Evolutionary conservation across 257 asterid species (phyloP).

Genomic region (Leptodermis oblonga): DNA sequence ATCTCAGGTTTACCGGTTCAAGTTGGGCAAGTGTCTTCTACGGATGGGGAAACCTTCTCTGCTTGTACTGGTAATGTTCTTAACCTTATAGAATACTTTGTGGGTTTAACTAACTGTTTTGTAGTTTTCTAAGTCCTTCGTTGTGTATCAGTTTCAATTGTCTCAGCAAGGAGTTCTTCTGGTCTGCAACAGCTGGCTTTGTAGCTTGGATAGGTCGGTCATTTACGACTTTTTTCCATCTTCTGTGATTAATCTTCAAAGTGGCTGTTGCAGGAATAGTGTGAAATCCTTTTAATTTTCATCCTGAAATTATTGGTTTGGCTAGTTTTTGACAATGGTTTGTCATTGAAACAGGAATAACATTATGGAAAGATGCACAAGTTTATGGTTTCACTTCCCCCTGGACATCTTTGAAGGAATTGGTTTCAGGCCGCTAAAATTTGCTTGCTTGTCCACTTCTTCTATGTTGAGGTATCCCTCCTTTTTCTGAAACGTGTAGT

Average conservation of each 20-base stretch:
- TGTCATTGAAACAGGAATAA: slow-evolving; percentile 38
- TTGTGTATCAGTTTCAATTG: slow-evolving; percentile 49
- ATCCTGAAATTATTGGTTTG: background rate
- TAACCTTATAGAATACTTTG: background rate
- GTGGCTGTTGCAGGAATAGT: background rate
- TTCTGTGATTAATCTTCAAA: background rate
- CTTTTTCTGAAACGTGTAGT: background rate
- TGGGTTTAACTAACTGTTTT: background rate
- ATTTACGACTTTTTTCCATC: slow-evolving; percentile 9
- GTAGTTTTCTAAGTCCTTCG: background rate
- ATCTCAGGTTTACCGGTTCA: slow-evolving; percentile 88
- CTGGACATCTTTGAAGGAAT: slow-evolving; percentile 63
- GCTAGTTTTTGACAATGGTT: background rate
- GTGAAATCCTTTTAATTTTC: background rate
- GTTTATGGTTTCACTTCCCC: slow-evolving; percentile 65
- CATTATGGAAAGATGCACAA: slow-evolving; percentile 75
- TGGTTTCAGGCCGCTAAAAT: slow-evolving; percentile 49
- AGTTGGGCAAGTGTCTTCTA: slow-evolving; percentile 75
- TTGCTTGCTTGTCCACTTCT: background rate
- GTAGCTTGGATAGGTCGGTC: slow-evolving; percentile 66
- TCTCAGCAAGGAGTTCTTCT: slow-evolving; percentile 69
- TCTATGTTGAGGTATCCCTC: background rate
- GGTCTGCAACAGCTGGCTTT: slow-evolving; percentile 62
- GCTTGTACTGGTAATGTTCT: slow-evolving; percentile 67
- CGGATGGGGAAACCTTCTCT: slow-evolving; percentile 96